Evolutionary conservation across 441 rosid genomes (phyloP).

Genomic region (Gossypium lobatum): DNA sequence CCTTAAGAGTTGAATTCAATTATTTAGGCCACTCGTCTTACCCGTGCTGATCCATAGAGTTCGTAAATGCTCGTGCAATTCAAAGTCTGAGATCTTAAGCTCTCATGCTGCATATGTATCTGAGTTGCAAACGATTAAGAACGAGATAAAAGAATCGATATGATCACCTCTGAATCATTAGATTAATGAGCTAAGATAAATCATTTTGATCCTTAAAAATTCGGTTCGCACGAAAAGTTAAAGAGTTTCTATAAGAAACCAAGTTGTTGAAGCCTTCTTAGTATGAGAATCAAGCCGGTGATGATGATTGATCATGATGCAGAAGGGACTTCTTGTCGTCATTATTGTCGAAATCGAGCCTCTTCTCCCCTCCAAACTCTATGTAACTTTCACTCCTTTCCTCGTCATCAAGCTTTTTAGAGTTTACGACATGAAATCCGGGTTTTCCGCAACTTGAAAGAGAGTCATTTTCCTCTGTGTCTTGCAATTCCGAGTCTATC

Average conservation of each 20-base stretch:
- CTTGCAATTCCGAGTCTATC: conserved; percentile 40
- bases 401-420: conserved; percentile 7
- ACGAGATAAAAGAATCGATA: background rate
- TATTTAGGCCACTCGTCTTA: no score
- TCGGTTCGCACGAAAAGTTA: background rate
- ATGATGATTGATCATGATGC: conserved; percentile 7
- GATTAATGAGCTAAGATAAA: background rate
- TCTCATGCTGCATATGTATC: no score
- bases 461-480: conserved; percentile 18
- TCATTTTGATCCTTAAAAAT: background rate
- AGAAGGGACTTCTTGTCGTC: conserved; percentile 45
- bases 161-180: background rate
- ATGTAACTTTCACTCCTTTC: conserved; percentile 18
- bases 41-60: no score
- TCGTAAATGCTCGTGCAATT: no score
- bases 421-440: background rate
- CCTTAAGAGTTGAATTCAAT: no score
- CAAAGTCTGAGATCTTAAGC: no score
- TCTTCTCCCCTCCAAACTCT: conserved; percentile 25
- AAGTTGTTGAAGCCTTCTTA: background rate
- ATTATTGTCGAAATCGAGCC: conserved; percentile 32
- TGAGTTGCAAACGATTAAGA: background rate
- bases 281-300: conserved; percentile 1
- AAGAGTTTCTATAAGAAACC: background rate
- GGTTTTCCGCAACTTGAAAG: background rate